Percentiles rank a stretch among this genome's conserved stretches.
phyloP scores from a whole-genome alignment of 1,284 basidiomycete genomes.

The Waitea zeae region DNA sequence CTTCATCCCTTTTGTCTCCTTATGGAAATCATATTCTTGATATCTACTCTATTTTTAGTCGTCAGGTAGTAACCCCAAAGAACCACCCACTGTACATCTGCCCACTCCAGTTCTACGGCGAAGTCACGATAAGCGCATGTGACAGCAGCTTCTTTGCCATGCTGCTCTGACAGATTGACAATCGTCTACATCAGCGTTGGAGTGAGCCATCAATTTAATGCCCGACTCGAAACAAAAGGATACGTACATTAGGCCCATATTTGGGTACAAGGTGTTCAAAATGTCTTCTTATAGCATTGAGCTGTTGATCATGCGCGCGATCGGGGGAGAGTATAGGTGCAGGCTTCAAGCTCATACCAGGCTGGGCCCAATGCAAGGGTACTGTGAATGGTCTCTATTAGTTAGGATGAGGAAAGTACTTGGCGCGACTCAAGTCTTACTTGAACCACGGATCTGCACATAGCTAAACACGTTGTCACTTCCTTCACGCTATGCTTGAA shows the following conservation, averaged over 20 bases:
- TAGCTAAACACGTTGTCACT: slow-evolving; percentile 71
- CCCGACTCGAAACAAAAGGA: neutral
- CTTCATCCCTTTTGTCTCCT: slow-evolving; percentile 83
- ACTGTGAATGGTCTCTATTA: slow-evolving; percentile 41
- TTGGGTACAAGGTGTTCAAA: slow-evolving; percentile 46
- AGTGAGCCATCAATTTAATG: slow-evolving; percentile 4
- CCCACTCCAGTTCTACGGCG: slow-evolving; percentile 37
- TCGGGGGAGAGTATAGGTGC: slow-evolving; percentile 64
- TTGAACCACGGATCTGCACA: slow-evolving; percentile 80
- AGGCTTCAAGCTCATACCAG: slow-evolving; percentile 75
- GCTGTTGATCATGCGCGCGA: slow-evolving; percentile 56
- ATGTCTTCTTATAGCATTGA: slow-evolving; percentile 58
- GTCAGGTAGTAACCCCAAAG: neutral
- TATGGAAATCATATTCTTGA: slow-evolving; percentile 80
- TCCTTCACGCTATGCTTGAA: slow-evolving; percentile 37
- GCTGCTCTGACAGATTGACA: slow-evolving; percentile 82
- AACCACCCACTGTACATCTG: slow-evolving; percentile 42
- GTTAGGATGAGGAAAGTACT: slow-evolving; percentile 1
- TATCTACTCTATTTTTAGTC: slow-evolving; percentile 18
- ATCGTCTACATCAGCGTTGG: no score
- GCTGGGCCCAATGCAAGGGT: slow-evolving; percentile 80
- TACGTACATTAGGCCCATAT: slow-evolving; percentile 65
- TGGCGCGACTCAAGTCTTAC: slow-evolving; percentile 23
- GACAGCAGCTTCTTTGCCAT: slow-evolving; percentile 74
- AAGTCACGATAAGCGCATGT: slow-evolving; percentile 67